Evolutionary conservation across 371 early-diverging fungal species (phyloP), one percentile per base, ranked within the genome.

Genomic region (Nematocida sp.): DNA sequence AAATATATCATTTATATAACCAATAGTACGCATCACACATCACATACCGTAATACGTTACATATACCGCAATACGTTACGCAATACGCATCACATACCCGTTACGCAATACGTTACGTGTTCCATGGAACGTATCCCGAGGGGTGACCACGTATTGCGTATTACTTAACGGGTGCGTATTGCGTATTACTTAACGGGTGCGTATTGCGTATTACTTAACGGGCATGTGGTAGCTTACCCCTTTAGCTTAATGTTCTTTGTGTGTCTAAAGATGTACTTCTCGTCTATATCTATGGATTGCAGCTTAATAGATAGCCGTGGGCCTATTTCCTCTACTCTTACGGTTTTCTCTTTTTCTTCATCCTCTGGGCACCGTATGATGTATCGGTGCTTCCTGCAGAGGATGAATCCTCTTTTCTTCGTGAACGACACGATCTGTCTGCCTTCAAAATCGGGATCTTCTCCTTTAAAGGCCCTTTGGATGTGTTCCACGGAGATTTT

Each of bases 391-490:
- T 71, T 71, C 30, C 75, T 60, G 23, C 75, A 57, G 2, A 71
- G 47, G 36, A 71, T 71, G 35, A 71, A 71, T 30, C 75, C 75
- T 60, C 75, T 49, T 38, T 71, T 71, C 33, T 71, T 71, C 26
- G 75, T 71, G 49, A 71, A 71, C 45, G 75, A 71, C 30, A 71
- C 75, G 16, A 71, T 16, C 55, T 71, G 75, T 16, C 75, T 42
- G 11, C 75, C 75, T 33, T 59, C 75, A 71, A 71, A 71, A 30
- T 59, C 75, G 23, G 75, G 75, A 7, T 60, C 30, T 57, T 71
- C 75, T 4, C 26, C 54, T 20, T 39, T 33, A 54, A 64, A 71
- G 11, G 33, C 53, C 4, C 25, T n/a, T 50, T 71, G 47, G 25
- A 71, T 59, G 45, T 71, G 60, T 35, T 51, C 26, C 23, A 71